Evolutionary conservation across 164 flowering plant species (phyloP), one percentile per base, ranked within the genome.

Genomic region (Malania oleifera): DNA sequence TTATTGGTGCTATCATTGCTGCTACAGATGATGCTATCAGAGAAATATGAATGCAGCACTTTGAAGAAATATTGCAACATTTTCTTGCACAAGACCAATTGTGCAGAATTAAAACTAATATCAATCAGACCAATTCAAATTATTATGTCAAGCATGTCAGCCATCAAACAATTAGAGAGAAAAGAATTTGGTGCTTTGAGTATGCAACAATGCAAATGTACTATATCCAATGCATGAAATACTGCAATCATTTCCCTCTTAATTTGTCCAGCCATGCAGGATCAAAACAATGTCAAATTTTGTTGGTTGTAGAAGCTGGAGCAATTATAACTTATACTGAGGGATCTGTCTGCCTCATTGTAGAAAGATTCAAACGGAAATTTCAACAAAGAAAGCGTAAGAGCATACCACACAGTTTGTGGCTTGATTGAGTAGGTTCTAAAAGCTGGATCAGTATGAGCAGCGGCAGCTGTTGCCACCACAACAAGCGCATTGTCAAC

Each of bases 401-500:
- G 50, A 54, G 44, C 56, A 19, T 65, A 76, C 74, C 64, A 39
- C 59, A 50, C 31, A 62, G 34, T 44, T 60, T 67, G 70, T 61
- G 60, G 46, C 62, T 73, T 19, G 34, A 62, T 7, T 44, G 31
- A 59, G 55, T 62, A 14, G 72, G 64, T 45, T 58, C 67, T 39
- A 69, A 63, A 51, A 75, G 68, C 46, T 68, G 76, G 56, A 66
- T 52, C 57, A 71, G 54, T 27, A 70, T 34, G 26, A 76, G 68
- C 61, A 76, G 65, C 9, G 63, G 73, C 64, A 65, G 56, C 41
- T 62, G 68, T 39, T 60, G 66, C 74, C 72, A 76, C 69, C 60
- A 57, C 65, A 65, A 69, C 49, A 62, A 59, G 61, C 59, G 64
- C 78, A 69, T 75, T 46, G 57, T 70, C 67, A 57, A 58, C 40